phyloP scores from a whole-genome alignment of 257 asterid genomes.

The Agastache rugosa region DNA sequence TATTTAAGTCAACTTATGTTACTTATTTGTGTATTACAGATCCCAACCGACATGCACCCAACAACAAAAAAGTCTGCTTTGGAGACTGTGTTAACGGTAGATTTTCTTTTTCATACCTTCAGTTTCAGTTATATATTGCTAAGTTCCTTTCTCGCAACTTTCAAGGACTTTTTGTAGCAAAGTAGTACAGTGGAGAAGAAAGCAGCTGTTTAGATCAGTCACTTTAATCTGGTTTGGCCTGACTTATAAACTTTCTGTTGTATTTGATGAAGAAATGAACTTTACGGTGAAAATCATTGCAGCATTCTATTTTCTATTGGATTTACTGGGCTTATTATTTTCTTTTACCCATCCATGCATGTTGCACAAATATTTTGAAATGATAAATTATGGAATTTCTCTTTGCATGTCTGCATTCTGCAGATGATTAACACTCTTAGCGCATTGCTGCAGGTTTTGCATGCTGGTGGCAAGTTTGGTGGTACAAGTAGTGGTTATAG shows the following conservation, averaged over 20 bases:
- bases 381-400: conserved; percentile 17
- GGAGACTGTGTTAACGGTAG: conserved; percentile 98
- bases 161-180: conserved; percentile 16
- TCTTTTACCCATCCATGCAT: background rate
- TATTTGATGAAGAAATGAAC: background rate
- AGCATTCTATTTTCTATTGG: background rate
- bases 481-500: conserved; percentile 96
- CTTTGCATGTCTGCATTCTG: conserved; percentile 27
- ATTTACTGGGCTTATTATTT: background rate
- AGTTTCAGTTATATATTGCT: background rate
- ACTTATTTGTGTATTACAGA: conserved; percentile 59
- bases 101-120: conserved; percentile 29
- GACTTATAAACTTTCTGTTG: background rate
- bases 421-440: conserved; percentile 27
- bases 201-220: background rate
- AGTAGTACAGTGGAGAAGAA: background rate
- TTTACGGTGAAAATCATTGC: conserved; percentile 1
- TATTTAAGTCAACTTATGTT: conserved; percentile 29
- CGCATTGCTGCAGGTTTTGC: conserved; percentile 78
- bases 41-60: conserved; percentile 92
- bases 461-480: conserved; percentile 99
- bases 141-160: background rate
- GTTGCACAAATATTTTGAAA: conserved; percentile 5
- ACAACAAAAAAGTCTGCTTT: conserved; percentile 81
- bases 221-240: conserved; percentile 13